These are phyloP conservation scores for Lumnitzera racemosa DNA, from an alignment of 345 rosid genomes.

Conservation along the genomic window DNA sequence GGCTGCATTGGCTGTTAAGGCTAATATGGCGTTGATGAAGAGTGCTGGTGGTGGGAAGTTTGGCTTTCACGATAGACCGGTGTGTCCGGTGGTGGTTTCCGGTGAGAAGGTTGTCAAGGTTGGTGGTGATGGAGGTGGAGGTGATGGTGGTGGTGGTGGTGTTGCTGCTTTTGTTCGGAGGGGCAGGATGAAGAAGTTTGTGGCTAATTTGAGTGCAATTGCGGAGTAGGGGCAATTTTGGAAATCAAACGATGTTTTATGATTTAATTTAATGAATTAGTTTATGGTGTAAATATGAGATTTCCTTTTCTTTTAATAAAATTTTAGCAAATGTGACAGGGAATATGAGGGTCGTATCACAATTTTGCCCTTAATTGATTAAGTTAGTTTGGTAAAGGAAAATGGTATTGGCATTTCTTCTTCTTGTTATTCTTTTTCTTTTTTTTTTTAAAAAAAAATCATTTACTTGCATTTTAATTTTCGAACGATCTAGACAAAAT, in stretches of 20 bases:
- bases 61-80: slow-evolving; percentile 12
- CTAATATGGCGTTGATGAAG: slow-evolving; percentile 30
- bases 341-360: too few species aligned
- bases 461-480: too few species aligned
- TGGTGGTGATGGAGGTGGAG: slow-evolving; percentile 1
- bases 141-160: slow-evolving; percentile 1
- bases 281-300: too few species aligned
- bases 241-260: not conserved
- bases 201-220: slow-evolving; percentile 25
- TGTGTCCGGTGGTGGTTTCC: slow-evolving; percentile 8
- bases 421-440: too few species aligned
- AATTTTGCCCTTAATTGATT: too few species aligned
- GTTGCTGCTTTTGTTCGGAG: not conserved
- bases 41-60: not conserved
- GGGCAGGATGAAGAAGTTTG: slow-evolving; percentile 16
- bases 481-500: too few species aligned
- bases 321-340: too few species aligned
- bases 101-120: not conserved
- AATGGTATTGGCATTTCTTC: too few species aligned
- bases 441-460: too few species aligned
- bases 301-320: too few species aligned
- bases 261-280: not conserved
- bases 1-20: slow-evolving; percentile 50
- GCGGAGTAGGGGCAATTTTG: slow-evolving; percentile 25
- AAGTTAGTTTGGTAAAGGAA: too few species aligned